Base-by-base conservation (phyloP, 805 yeast genomes). In the Schizosaccharomyces cryophilus region DNA sequence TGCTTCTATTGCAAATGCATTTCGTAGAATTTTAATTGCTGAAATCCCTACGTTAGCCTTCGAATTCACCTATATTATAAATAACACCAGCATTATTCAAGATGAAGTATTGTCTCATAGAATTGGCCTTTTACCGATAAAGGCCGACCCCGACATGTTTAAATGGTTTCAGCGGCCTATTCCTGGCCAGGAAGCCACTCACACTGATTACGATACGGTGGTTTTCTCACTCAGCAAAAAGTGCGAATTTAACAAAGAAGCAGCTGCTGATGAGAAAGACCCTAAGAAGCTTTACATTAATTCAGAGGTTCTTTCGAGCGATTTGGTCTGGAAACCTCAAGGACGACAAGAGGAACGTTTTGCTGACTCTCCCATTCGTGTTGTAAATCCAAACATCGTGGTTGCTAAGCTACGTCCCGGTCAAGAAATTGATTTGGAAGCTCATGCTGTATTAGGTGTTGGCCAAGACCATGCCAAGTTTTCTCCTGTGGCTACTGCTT, bases 401-500 rank as follows among this genome's bases (percentile, higher is more conserved):
- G 72, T 93, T 61, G 96, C 95, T 61, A 93, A 93, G 73, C 76
- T 93, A 68, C 81, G 98, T 68, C 97, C 97, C 5, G 96, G 96
- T 59, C 98, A 93, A 74, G 97, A 93, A 73, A 89, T 93, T 64
- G 80, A 90, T 31, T 76, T 93, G 65, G 78, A 88, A 69, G 95
- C 85, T 62, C 95, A 88, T 73, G 93, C 96, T 70, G 77, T 89
- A 38, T 77, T 90, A 64, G 98, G 98, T 62, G 74, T 86, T 65
- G 98, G 96, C 61, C 73, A 87, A 54, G 98, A 93, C 71, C 98
- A 93, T 72, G 96, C 98, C 63, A 93, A 93, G 73, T 93, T 87
- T 71, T 87, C 96, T 6, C 98, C 98, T 4, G 98, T 93, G 11
- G 80, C 95, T 19, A 93, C 98, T 15, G 96, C 98, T 2, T 86